A percentile compares a stretch with the other conserved stretches of the same genome.
These are phyloP conservation scores for Cryptococcus sp. DNA, from an alignment of 1,284 basidiomycete genomes.

Conservation along the genomic window DNA sequence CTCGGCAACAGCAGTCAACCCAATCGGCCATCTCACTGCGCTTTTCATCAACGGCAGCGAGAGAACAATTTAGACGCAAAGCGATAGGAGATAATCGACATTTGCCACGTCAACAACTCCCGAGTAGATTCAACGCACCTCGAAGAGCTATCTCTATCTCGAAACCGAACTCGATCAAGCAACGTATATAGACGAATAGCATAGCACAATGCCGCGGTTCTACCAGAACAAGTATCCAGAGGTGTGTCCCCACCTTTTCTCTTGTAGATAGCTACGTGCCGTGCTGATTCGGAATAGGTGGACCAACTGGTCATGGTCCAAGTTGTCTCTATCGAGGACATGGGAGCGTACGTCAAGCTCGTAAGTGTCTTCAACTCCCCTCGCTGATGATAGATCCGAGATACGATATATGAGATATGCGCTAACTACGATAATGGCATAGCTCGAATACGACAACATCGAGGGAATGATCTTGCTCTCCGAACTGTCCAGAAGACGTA, in stretches of 20 bases:
- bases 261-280: not conserved
- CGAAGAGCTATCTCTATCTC: too few relatives aligned
- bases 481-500: conserved; percentile 93
- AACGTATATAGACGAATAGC: too few relatives aligned
- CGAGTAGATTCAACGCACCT: not conserved
- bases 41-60: too few relatives aligned
- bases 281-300: conserved; percentile 57
- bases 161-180: too few relatives aligned
- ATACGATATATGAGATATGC: too few relatives aligned
- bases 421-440: too few relatives aligned
- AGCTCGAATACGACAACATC: conserved; percentile 98
- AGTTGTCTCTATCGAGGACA: conserved; percentile 97
- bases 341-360: conserved; percentile 99
- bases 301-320: conserved; percentile 99
- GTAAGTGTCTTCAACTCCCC: conserved; percentile 58
- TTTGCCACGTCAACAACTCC: not conserved
- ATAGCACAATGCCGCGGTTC: conserved; percentile 49
- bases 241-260: conserved; percentile 27
- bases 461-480: conserved; percentile 99
- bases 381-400: too few relatives aligned
- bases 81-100: not conserved
- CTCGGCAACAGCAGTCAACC: too few relatives aligned
- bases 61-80: not conserved
- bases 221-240: conserved; percentile 58
- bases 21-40: too few relatives aligned